Evolutionary conservation across 2,329 filamentous ascomycete species (phyloP), one percentile per base, ranked within the genome.

Genomic region (Elsinoe arachidis): DNA sequence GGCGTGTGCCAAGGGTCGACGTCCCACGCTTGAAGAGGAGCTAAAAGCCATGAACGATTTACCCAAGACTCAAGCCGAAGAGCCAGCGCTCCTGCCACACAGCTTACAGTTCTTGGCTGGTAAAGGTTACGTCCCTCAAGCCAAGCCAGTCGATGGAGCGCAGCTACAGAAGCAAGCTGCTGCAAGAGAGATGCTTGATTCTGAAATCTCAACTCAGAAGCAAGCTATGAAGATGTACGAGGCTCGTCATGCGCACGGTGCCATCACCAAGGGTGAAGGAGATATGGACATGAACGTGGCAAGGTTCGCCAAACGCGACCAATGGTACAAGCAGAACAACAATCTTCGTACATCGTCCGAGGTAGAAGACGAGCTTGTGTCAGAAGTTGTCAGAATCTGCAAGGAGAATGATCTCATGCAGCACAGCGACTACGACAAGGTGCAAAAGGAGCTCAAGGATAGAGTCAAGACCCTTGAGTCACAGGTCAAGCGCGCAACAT

Each of bases 311-410:
- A 63, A 63, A 35, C 64, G 63, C 51, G 62, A 63, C 17, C 68
- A 67, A 55, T 72, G 70, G 70, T 73, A 72, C 58, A 72, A 73
- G 63, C 63, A 67, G 51, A 64, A 63, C 38, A 62, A 63, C 26
- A 17, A 5, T 5, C 33, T 63, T 58, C 21, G 37, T 5, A 35
- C 5, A 5, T n/a, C 14, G 2, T 56, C 54, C 9, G 19, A 55
- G 10, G n/a, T 34, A 6, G 39, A 38, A 10, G 54, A 56, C 39
- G 26, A 38, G 15, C 33, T 56, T 10, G 23, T 56, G 1, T 26
- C 39, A 17, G 43, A 49, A 2, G 21, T 56, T 12, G 39, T 56
- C 9, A 46, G 33, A 10, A 56, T 56, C 33, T 56, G 54, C 41
- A 23, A 34, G 15, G 54, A 56, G 19, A 56, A 56, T n/a, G 54